Percentiles rank a stretch among this genome's conserved stretches.
Evolutionary conservation across 148 eudicot species (phyloP).

Genomic region (Hydrangea macrophylla): DNA sequence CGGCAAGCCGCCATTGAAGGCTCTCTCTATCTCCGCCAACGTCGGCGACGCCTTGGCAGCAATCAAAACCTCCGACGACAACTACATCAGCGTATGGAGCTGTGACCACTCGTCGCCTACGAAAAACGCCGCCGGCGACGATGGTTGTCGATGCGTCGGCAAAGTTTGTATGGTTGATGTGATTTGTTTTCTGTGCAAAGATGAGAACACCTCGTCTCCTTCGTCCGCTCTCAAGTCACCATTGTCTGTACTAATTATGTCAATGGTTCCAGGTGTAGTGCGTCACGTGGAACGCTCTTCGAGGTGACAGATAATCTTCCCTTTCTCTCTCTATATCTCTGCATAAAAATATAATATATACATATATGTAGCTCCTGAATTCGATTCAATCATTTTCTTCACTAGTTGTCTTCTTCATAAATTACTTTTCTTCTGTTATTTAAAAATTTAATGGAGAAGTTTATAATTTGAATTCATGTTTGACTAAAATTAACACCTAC

Average conservation of each 20-base stretch:
- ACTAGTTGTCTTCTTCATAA: not conserved
- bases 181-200: constrained; percentile 56
- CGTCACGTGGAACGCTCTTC: constrained; percentile 62
- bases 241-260: constrained; percentile 46
- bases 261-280: constrained; percentile 27
- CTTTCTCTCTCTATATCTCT: not conserved
- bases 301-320: constrained; percentile 32
- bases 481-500: no score
- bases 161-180: constrained; percentile 74
- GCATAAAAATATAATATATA: no score
- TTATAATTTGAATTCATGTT: no score
- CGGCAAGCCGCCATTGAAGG: constrained; percentile 79
- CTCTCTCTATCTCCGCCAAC: constrained; percentile 49
- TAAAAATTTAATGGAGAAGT: not conserved
- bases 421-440: not conserved
- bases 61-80: constrained; percentile 51
- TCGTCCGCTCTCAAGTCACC: constrained; percentile 59
- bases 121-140: not conserved
- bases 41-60: constrained; percentile 57
- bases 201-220: constrained; percentile 48
- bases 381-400: no score
- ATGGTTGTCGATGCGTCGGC: constrained; percentile 73
- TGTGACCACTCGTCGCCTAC: constrained; percentile 30
- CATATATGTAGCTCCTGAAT: no score
- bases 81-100: constrained; percentile 66